Evolutionary conservation across 305 asterid genomes (phyloP).

Genomic region (Fraxinus baroniana): DNA sequence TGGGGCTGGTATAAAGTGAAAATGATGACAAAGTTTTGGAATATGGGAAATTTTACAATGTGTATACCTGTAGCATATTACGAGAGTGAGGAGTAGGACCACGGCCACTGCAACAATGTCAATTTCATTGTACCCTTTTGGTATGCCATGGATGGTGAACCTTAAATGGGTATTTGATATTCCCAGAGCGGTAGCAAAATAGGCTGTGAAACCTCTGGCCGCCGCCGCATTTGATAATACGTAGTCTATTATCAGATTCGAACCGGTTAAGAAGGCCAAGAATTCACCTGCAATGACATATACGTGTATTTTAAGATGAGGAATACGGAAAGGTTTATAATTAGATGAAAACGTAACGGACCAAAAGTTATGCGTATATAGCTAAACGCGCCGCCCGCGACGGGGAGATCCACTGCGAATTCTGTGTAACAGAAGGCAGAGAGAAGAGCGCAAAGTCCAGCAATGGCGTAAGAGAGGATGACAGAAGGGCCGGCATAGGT

Average conservation of each 20-base stretch:
- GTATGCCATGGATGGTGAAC: slow-evolving; percentile 48
- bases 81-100: slow-evolving; percentile 60
- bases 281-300: slow-evolving; percentile 51
- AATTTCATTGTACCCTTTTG: slow-evolving; percentile 71
- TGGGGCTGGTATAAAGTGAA: background rate
- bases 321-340: background rate
- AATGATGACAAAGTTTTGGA: background rate
- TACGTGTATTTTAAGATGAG: background rate
- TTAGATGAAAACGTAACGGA: slow-evolving; percentile 6
- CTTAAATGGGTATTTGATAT: slow-evolving; percentile 46
- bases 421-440: slow-evolving; percentile 95
- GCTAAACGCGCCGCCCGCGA: slow-evolving; percentile 94
- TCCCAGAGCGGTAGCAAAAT: slow-evolving; percentile 68
- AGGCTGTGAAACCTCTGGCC: slow-evolving; percentile 76
- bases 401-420: slow-evolving; percentile 95
- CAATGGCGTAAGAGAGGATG: slow-evolving; percentile 85
- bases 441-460: slow-evolving; percentile 86
- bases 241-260: slow-evolving; percentile 76
- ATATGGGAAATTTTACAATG: slow-evolving; percentile 4
- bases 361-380: slow-evolving; percentile 88
- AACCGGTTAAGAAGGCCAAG: slow-evolving; percentile 72
- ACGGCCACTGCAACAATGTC: slow-evolving; percentile 72
- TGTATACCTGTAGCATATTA: slow-evolving; percentile 71
- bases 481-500: slow-evolving; percentile 75
- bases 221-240: slow-evolving; percentile 91